Evolutionary conservation across 2,329 filamentous ascomycete genomes (phyloP).

Genomic region (Talaromyces sp.): DNA sequence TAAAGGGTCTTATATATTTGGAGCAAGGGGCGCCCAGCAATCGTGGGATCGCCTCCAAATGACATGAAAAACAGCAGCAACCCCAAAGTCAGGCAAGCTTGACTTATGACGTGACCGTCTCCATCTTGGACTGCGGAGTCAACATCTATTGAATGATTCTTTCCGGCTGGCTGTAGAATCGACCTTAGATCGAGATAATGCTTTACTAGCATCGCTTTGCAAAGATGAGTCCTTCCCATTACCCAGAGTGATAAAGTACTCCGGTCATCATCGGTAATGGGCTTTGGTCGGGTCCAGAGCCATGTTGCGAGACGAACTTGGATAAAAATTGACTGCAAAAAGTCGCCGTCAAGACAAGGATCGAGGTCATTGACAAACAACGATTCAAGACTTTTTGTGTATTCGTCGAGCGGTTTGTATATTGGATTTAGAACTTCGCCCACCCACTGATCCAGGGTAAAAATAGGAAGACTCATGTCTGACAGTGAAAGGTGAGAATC

Average conservation of each 20-base stretch:
- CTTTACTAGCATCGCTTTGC: slow-evolving; percentile 4
- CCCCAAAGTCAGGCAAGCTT: neutral
- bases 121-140: neutral
- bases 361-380: neutral
- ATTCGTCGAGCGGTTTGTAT: neutral
- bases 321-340: neutral
- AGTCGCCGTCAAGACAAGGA: neutral
- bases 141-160: neutral
- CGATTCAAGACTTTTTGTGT: neutral
- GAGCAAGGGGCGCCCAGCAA: neutral
- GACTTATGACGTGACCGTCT: neutral
- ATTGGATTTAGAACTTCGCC: neutral
- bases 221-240: neutral
- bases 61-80: slow-evolving; percentile 3
- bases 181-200: slow-evolving; percentile 3
- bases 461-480: slow-evolving; percentile 2
- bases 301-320: neutral
- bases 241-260: slow-evolving; percentile 2
- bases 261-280: neutral
- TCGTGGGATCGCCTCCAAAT: neutral
- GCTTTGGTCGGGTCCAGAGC: slow-evolving; percentile 1
- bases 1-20: neutral
- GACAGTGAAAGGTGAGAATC: neutral
- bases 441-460: neutral
- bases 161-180: neutral